Conservation (phyloP, 805 yeast genomes). For the Pichia rugopelliculosa region DNA sequence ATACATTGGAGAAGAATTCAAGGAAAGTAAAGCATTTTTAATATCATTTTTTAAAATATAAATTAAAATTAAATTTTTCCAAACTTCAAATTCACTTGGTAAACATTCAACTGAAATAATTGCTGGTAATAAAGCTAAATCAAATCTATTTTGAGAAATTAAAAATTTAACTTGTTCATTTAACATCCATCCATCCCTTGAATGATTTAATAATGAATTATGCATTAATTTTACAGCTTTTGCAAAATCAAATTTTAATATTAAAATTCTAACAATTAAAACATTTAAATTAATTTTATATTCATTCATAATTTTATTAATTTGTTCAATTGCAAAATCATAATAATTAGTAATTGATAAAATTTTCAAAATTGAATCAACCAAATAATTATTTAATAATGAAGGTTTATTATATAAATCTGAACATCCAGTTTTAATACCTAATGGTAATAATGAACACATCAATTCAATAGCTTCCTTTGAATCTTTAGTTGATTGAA, state of each 20-base stretch:
- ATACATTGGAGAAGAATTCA: conserved; percentile 73
- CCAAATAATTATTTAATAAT: conserved; percentile 42
- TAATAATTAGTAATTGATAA: conserved; percentile 32
- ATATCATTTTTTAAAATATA: conserved; percentile 51
- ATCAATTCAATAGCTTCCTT: conserved; percentile 32
- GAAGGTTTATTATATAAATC: conserved; percentile 29
- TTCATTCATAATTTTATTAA: conserved; percentile 22
- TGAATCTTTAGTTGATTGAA: conserved; percentile 29
- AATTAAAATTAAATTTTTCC: conserved; percentile 59
- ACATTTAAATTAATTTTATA: conserved; percentile 22
- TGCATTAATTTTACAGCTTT: conserved; percentile 40
- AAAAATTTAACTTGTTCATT: conserved; percentile 60
- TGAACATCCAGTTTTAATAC: conserved; percentile 38
- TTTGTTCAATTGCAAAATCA: conserved; percentile 32
- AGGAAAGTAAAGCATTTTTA: conserved; percentile 52
- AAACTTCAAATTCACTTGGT: conserved; percentile 71
- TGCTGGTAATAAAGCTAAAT: conserved; percentile 53
- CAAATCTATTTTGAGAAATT: conserved; percentile 43
- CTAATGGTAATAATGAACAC: conserved; percentile 40
- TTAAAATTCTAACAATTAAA: conserved; percentile 36
- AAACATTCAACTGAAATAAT: conserved; percentile 52
- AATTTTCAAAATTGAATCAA: conserved; percentile 41
- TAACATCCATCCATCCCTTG: conserved; percentile 53
- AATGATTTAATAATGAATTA: conserved; percentile 30
- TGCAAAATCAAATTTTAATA: conserved; percentile 37